Percentiles rank a stretch among this genome's conserved stretches.
These are phyloP conservation scores for Diplodia seriata DNA, from an alignment of 2,329 filamentous ascomycete genomes.

Conservation along the genomic window DNA sequence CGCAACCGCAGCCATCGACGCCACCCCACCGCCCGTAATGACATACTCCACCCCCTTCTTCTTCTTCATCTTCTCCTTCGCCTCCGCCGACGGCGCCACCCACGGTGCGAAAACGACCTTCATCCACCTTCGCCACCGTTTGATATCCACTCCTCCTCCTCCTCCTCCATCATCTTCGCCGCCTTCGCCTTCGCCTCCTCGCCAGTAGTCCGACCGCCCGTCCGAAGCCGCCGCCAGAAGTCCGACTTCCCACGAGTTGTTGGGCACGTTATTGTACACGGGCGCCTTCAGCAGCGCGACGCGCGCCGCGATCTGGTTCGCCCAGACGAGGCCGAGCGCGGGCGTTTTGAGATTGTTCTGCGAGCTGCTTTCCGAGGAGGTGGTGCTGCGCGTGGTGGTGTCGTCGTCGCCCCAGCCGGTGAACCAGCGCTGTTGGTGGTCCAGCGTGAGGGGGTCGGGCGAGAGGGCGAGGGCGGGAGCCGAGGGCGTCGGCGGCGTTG, in stretches of 20 bases:
- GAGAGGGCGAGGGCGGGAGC: constrained; percentile 44
- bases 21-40: constrained; percentile 69
- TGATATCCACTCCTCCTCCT: constrained; percentile 49
- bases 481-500: constrained; percentile 38
- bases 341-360: constrained; percentile 72
- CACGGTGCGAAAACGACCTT: constrained; percentile 91
- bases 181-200: constrained; percentile 41
- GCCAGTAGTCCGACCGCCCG: constrained; percentile 38
- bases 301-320: constrained; percentile 83
- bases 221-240: constrained; percentile 44
- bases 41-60: constrained; percentile 72
- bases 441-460: constrained; percentile 70
- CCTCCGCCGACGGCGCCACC: constrained; percentile 56
- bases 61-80: no score
- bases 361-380: constrained; percentile 32
- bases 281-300: constrained; percentile 80
- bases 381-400: no score
- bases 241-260: constrained; percentile 47
- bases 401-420: constrained; percentile 73
- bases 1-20: background rate
- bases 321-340: constrained; percentile 86
- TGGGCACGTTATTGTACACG: no score
- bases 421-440: constrained; percentile 94
- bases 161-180: no score
- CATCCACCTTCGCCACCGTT: constrained; percentile 75